Evolutionary conservation across 2,329 filamentous ascomycete species (phyloP), one percentile per base, ranked within the genome.

Genomic region (Fusarium protoensiforme): DNA sequence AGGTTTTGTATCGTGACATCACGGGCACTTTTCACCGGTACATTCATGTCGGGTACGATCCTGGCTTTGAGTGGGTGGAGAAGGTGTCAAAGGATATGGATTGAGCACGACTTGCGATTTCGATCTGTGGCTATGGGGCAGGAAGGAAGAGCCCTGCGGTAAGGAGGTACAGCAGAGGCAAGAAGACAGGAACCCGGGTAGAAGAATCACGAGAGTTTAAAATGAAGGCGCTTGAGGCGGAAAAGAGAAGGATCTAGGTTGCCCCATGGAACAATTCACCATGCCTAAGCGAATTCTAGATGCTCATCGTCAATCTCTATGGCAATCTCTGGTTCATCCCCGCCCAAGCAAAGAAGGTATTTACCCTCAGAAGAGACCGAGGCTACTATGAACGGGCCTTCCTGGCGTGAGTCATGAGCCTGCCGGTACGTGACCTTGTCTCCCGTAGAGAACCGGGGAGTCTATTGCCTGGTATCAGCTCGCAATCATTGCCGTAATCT

Each of bases 1-100:
- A 57, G 22, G 72, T 69, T 0, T 3, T 59, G 31, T 69, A 61
- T 11, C 64, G 65, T 18, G 70, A 77, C 39, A 57, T 57, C 33
- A 29, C 54, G 16, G 22, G 20, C 35, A 57, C 54, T 24, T 57
- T 57, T 27, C 33, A 18, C 1, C 54, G 20, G 33, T n/a, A 18
- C 7, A 57, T 57, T 10, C 54, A 57, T 57, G 53, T 57, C 14
- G 53, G 53, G 7, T 57, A 57, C 18, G 53, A 57, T 27, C 54
- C 54, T 39, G 22, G 22, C 14, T 27, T 46, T 4, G 41, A 46
- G 41, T 46, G 41, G 41, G 41, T 46, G 8, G 41, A 46, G 9
- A 46, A 18, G 9, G 41, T 46, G 4, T 46, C 41, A 10, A 46
- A 46, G 14, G 22, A 46, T 27, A 46, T 46, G 41, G 41, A 27